Evolutionary conservation across 2,329 filamentous ascomycete genomes (phyloP).

Genomic region (Neofusicoccum cordaticola): DNA sequence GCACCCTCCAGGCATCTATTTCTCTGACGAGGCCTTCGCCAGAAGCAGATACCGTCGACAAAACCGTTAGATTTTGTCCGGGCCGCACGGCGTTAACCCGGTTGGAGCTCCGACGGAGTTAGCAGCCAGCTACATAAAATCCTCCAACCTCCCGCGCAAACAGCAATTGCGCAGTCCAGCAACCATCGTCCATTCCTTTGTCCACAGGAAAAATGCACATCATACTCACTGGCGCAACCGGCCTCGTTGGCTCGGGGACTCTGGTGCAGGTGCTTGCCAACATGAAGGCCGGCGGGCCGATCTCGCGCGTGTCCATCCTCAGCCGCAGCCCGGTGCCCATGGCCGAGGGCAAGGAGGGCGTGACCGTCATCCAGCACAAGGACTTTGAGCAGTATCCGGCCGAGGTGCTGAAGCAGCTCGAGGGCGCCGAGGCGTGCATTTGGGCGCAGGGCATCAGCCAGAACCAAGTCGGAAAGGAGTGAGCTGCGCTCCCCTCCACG

Average conservation of each 20-base stretch:
- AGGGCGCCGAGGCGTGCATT: constrained; percentile 65
- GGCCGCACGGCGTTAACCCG: no score
- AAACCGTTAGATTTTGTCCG: no score
- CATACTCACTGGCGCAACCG: constrained; percentile 46
- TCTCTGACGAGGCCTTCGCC: not conserved
- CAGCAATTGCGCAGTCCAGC: not conserved
- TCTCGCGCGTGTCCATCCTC: constrained; percentile 62
- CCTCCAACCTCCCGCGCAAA: not conserved
- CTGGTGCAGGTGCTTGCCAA: constrained; percentile 35
- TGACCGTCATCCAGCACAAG: constrained; percentile 64
- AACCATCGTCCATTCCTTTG: not conserved
- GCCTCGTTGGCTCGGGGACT: constrained; percentile 39
- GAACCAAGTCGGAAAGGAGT: constrained; percentile 59
- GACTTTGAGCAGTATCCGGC: constrained; percentile 63
- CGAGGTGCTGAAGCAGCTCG: constrained; percentile 57
- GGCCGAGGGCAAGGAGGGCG: constrained; percentile 55
- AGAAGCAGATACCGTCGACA: no score
- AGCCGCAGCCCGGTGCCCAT: constrained; percentile 63
- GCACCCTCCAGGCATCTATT: no score
- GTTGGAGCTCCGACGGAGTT: not conserved
- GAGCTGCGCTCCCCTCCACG: constrained; percentile 23
- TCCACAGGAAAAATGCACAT: constrained; percentile 34
- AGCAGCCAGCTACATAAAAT: not conserved
- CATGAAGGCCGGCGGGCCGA: constrained; percentile 42
- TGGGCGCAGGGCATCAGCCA: constrained; percentile 71